Conservation (phyloP, 352 stramenopile genomes). For the Peronospora belbahrii region DNA sequence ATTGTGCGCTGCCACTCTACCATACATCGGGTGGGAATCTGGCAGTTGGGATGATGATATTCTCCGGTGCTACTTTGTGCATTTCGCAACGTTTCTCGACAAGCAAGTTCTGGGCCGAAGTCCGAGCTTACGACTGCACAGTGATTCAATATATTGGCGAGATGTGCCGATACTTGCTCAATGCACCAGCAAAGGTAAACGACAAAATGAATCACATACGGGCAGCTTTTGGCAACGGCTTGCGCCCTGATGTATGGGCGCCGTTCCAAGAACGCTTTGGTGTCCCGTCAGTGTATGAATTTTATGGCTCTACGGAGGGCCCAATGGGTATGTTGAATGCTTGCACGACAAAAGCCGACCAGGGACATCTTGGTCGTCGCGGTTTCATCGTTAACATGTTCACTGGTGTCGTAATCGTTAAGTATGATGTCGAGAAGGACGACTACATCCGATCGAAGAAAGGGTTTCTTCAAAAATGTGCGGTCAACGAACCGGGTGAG, state of each 20-base stretch:
- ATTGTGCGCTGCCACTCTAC: conserved; percentile 78
- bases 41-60: conserved; percentile 74
- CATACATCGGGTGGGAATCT: conserved; percentile 79
- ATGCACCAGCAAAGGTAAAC: conserved; percentile 33
- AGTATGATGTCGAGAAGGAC: conserved; percentile 73
- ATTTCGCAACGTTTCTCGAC: conserved; percentile 73
- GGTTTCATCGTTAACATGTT: conserved; percentile 46
- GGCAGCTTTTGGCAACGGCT: conserved; percentile 86
- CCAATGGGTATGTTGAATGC: conserved; percentile 76
- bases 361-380: conserved; percentile 56
- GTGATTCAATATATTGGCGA: conserved; percentile 89
- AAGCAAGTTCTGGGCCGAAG: conserved; percentile 70
- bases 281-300: conserved; percentile 85
- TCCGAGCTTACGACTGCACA: conserved; percentile 54
- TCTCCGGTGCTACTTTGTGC: conserved; percentile 62
- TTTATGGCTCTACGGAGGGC: conserved; percentile 89
- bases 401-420: conserved; percentile 60
- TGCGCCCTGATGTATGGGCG: conserved; percentile 85
- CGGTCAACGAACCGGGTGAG: conserved; percentile 58
- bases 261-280: conserved; percentile 83
- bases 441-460: conserved; percentile 46
- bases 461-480: conserved; percentile 46
- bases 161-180: conserved; percentile 83
- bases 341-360: conserved; percentile 48
- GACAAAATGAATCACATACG: conserved; percentile 66